phyloP scores from a whole-genome alignment of 2,329 filamentous ascomycete species.

The Tolypocladium album region DNA sequence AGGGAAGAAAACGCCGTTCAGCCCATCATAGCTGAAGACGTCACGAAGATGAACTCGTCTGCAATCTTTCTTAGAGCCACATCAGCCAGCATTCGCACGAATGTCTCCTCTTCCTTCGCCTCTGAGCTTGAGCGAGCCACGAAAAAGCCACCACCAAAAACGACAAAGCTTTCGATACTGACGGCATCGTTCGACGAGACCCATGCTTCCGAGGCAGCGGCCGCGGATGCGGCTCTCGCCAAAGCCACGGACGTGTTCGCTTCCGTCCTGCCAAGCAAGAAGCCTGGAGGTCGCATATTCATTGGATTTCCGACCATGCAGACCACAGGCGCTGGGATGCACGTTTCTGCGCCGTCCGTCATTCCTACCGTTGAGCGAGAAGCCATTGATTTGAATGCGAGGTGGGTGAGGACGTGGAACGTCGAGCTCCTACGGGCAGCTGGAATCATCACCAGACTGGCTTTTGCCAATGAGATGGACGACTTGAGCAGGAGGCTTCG shows the following conservation, averaged over 20 bases:
- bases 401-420: conserved; percentile 94
- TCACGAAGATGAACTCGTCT: conserved; percentile 59
- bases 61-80: conserved; percentile 85
- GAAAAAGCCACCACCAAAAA: conserved; percentile 89
- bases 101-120: conserved; percentile 60
- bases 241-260: conserved; percentile 72
- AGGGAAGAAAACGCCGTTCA: conserved; percentile 54
- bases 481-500: conserved; percentile 55
- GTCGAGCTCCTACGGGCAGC: conserved; percentile 83
- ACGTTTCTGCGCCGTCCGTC: conserved; percentile 90
- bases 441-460: conserved; percentile 80
- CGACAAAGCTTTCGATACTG: conserved; percentile 74
- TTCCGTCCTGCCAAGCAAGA: conserved; percentile 80
- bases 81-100: conserved; percentile 71
- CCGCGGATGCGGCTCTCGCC: conserved; percentile 31
- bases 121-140: conserved; percentile 88
- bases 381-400: conserved; percentile 90
- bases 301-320: conserved; percentile 97
- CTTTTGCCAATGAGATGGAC: conserved; percentile 79
- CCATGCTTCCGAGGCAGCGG: conserved; percentile 47
- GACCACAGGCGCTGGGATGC: conserved; percentile 86
- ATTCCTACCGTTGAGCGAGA: conserved; percentile 97
- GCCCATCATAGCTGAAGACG: conserved; percentile 55
- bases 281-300: conserved; percentile 74
- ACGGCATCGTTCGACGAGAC: conserved; percentile 85